Evolutionary conservation across 257 asterid species (phyloP), one percentile per base, ranked within the genome.

Genomic region (Echites panduratus): DNA sequence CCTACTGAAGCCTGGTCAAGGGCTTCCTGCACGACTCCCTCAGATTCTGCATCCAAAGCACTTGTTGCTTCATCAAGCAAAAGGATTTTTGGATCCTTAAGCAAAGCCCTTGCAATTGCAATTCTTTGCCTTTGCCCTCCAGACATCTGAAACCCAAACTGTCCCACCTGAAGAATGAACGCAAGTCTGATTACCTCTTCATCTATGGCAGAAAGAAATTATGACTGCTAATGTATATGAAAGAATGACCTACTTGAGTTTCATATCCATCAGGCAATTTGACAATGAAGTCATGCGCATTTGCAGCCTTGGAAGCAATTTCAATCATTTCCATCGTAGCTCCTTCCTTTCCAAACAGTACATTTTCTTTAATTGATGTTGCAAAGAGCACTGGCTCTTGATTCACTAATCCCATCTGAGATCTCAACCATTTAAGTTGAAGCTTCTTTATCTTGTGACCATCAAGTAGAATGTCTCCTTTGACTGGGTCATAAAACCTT

Each of bases 81-180:
- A 38, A 89, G 94, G 62, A 91, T 87, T 57, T 67, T 86, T 5
- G 97, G 97, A 71, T 85, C 85, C 68, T 80, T 87, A 29, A 91
- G 59, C 64, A 91, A 56, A 6, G 94, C 96, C 70, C 97, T 85
- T 16, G 96, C 96, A 50, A 91, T 91, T 16, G 96, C 94, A 38
- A 91, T 79, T 73, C 96, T 86, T 67, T 91, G 97, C 58, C 89
- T 91, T 71, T 91, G 94, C 7, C 97, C 97, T 53, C 97, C 96
- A 17, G 97, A 91, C 57, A 87, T 49, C 35, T 87, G 94, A 49
- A 83, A 59, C 6, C 97, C 97, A 75, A 77, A 86, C 74, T 87
- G 94, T 17, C 97, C 97, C 17, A 89, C 97, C 94, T 90, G 81
- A 80, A 62, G 48, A 73, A n/a, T 64, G 26, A 27, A 11, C 6